Evolutionary conservation across 108 stramenopile species (phyloP).

Genomic region (Cyclotella sp.): DNA sequence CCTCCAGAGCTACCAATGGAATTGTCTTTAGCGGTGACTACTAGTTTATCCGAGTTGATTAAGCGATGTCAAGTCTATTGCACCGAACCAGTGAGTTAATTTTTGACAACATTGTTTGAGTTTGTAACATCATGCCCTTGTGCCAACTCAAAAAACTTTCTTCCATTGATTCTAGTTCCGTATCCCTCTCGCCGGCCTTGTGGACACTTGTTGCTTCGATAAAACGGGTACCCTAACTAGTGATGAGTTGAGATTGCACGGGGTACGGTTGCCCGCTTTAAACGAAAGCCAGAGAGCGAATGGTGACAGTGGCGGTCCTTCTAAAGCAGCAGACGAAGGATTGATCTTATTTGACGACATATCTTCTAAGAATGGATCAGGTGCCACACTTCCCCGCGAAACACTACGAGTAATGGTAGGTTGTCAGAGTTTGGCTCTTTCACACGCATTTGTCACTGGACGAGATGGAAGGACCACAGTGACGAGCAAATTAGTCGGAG

Average conservation of each 20-base stretch:
- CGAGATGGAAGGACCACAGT: conserved; percentile 33
- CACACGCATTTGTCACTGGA: conserved; percentile 29
- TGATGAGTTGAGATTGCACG: conserved; percentile 90
- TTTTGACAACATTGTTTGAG: background rate
- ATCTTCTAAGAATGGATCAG: background rate
- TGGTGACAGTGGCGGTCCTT: conserved; percentile 6
- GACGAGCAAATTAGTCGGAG: conserved; percentile 67
- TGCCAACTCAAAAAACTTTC: background rate
- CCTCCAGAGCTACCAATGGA: conserved; percentile 99
- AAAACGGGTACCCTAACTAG: conserved; percentile 97
- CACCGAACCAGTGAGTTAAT: conserved; percentile 80
- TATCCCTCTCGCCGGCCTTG: conserved; percentile 92
- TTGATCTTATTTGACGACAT: conserved; percentile 36
- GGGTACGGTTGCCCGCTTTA: conserved; percentile 59
- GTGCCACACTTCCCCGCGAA: conserved; percentile 43
- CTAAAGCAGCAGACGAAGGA: conserved; percentile 29
- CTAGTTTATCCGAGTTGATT: conserved; percentile 85
- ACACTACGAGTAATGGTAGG: conserved; percentile 85
- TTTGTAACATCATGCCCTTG: background rate
- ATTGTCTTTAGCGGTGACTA: conserved; percentile 94
- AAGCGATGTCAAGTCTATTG: conserved; percentile 85
- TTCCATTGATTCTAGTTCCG: conserved; percentile 59
- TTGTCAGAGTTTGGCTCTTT: conserved; percentile 87
- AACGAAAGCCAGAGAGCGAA: background rate
- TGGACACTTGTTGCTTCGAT: conserved; percentile 96